phyloP scores from a whole-genome alignment of 345 rosid genomes.

The Nephelium lappaceum region DNA sequence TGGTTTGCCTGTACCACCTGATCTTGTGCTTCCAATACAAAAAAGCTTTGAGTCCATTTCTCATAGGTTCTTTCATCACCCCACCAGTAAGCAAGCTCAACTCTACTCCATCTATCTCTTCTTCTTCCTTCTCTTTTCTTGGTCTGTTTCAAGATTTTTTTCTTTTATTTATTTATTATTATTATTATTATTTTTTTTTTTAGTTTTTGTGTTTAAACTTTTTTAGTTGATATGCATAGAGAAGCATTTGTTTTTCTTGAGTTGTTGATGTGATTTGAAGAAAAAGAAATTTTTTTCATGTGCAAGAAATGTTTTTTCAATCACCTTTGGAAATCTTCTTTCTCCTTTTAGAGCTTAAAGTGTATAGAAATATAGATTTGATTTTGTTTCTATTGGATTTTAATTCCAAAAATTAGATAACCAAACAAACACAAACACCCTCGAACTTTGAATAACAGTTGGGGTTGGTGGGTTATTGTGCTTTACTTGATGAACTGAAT shows the following conservation, averaged over 20 bases:
- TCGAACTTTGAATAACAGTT: not conserved
- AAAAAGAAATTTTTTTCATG: not conserved
- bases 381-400: not conserved
- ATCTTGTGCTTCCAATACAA: slow-evolving; percentile 57
- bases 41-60: slow-evolving; percentile 55
- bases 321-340: not conserved
- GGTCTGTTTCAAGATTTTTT: slow-evolving; percentile 13
- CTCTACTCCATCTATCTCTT: not conserved
- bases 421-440: not conserved
- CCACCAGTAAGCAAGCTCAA: slow-evolving; percentile 36
- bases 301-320: not conserved
- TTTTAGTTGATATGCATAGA: not conserved
- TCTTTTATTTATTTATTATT: too few relatives aligned
- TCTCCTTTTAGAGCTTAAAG: not conserved
- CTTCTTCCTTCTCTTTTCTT: not conserved
- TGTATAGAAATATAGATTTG: not conserved
- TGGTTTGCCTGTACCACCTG: slow-evolving; percentile 61
- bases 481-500: slow-evolving; percentile 23
- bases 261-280: not conserved
- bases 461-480: slow-evolving; percentile 13
- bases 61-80: slow-evolving; percentile 51
- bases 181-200: not conserved
- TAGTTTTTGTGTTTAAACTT: not conserved
- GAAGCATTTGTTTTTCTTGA: not conserved
- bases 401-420: not conserved